These are phyloP conservation scores for Ganoderma lucidum DNA, from an alignment of 1,284 basidiomycete genomes.

Conservation along the genomic window DNA sequence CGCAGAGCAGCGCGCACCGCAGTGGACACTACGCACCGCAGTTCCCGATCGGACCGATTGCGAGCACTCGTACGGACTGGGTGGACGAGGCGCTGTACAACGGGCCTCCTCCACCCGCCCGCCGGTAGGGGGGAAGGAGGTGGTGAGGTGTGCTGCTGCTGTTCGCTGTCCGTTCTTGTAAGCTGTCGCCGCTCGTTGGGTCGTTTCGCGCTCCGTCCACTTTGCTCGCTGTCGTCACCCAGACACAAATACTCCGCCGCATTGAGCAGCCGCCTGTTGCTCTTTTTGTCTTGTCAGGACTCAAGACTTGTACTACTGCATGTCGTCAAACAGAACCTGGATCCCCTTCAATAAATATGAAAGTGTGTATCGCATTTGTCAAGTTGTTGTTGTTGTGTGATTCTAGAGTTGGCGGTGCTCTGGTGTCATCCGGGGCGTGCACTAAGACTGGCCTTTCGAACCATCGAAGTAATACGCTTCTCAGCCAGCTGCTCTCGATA, in stretches of 20 bases:
- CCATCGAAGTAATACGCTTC: too few species aligned
- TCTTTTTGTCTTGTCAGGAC: constrained; percentile 12
- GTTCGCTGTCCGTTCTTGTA: background rate
- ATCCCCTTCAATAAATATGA: background rate
- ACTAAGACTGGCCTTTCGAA: too few species aligned
- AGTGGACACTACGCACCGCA: constrained; percentile 32
- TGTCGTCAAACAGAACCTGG: constrained; percentile 1
- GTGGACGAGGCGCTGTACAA: constrained; percentile 56
- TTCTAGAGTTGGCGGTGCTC: background rate
- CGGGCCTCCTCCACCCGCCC: constrained; percentile 35
- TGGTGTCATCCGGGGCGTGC: too few species aligned
- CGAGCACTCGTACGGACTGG: constrained; percentile 47
- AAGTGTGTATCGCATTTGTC: background rate
- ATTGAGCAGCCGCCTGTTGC: constrained; percentile 8
- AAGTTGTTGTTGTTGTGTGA: background rate
- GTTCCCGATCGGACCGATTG: constrained; percentile 24
- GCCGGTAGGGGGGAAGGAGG: background rate
- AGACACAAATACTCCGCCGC: background rate
- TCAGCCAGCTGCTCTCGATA: background rate
- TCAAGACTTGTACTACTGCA: background rate
- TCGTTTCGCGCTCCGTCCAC: background rate
- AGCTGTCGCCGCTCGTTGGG: background rate
- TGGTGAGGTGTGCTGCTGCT: background rate
- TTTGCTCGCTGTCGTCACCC: constrained; percentile 5
- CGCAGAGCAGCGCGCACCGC: background rate